Evolutionary conservation across 2,329 filamentous ascomycete genomes (phyloP), one percentile per base, ranked within the genome.

Genomic region (Ascochyta rabiei): DNA sequence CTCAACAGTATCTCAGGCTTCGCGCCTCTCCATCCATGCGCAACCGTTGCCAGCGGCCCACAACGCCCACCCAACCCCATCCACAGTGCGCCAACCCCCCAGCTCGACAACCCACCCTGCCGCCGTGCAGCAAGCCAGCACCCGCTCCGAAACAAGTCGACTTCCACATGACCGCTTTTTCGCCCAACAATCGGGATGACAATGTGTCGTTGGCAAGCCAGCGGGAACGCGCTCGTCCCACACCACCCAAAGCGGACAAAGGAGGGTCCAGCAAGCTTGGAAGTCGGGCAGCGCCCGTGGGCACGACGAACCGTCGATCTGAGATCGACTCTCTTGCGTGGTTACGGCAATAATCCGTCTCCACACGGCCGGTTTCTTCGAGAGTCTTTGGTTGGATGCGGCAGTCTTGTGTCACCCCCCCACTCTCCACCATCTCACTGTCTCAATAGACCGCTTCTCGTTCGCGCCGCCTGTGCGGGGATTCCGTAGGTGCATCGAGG

Each of bases 301-400:
- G 28, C 12, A 30, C 12, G 12, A 30, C 28, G 10, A 30, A 3
- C 3, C n/a, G n/a, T 10, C 24, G 45, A 49, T 45, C 39, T 40
- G 18, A 49, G 52, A 49, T 54, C 46, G 28, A 21, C 40, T 38
- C n/a, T n/a, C n/a, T n/a, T 16, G 26, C 40, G 15, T 49, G 15
- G 52, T 49, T 49, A 46, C 52, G 23, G 37, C 40, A 54, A 54
- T 49, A n/a, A 45, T 35, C 41, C 52, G 45, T 54, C 51, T 54
- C 51, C 45, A 24, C 12, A 6, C 0, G 6, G 10, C 7, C 19
- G 45, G 51, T 18, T 39, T 45, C 48, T 54, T 35, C 40, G 16
- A 31, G 40, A 48, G 44, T 34, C 19, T 10, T n/a, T 41, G 21
- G 41, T 46, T 54, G 30, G 3, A 30, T 30, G 28, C 28, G 12